These are phyloP conservation scores for Haberlea rhodopensis DNA, from an alignment of 257 asterid species.

Conservation along the genomic window DNA sequence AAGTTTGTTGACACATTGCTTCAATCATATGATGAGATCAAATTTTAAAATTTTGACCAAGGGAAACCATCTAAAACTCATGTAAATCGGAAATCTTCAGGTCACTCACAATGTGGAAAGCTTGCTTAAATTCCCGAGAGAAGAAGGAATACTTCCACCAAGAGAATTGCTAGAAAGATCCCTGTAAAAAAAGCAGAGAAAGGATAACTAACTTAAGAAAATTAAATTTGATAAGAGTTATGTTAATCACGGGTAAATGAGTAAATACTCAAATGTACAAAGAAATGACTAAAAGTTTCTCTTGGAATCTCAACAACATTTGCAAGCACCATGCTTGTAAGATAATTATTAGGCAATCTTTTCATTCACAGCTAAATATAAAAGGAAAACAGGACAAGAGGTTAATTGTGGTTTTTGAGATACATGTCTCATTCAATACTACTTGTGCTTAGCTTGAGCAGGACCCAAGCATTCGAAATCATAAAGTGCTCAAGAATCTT, in stretches of 20 bases:
- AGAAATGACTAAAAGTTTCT: too few species aligned
- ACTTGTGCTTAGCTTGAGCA: neutral
- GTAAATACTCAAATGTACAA: too few species aligned
- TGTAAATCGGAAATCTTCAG: constrained; percentile 21
- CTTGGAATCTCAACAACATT: too few species aligned
- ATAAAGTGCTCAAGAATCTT: neutral
- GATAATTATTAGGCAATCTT: too few species aligned
- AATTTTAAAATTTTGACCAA: constrained; percentile 24
- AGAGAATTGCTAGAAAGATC: constrained; percentile 96
- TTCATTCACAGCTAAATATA: too few species aligned
- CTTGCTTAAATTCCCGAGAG: constrained; percentile 79
- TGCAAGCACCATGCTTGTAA: too few species aligned
- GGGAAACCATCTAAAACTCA: constrained; percentile 15
- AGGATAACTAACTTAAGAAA: neutral
- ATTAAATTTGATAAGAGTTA: too few species aligned
- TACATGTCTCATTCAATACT: neutral
- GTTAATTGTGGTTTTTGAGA: neutral
- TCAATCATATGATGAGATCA: constrained; percentile 36
- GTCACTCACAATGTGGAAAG: constrained; percentile 70
- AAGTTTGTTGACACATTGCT: constrained; percentile 92
- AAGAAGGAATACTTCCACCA: constrained; percentile 83
- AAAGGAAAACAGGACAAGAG: neutral
- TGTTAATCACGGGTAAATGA: too few species aligned
- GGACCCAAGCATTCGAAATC: neutral
- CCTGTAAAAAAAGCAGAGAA: constrained; percentile 42